Conservation (phyloP, 768 basidiomycete species). For the Boletus barrowsii region DNA sequence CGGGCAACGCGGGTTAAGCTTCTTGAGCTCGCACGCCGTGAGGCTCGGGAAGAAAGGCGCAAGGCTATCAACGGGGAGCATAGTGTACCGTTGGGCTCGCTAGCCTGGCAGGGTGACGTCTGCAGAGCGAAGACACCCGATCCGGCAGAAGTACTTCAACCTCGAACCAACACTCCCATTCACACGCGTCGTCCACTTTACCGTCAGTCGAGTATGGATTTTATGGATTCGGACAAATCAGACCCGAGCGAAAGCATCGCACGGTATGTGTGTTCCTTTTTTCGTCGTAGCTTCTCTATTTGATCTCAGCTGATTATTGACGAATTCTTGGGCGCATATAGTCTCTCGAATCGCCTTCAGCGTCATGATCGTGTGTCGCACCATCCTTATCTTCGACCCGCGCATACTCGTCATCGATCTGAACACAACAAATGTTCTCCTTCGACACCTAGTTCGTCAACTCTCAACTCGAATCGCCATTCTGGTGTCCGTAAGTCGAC, state of each 20-base stretch:
- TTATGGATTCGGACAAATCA: constrained; percentile 53
- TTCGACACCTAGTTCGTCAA: constrained; percentile 65
- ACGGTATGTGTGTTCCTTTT: constrained; percentile 46
- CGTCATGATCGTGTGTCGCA: constrained; percentile 58
- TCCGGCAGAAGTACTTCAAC: constrained; percentile 40
- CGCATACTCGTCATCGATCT: constrained; percentile 26
- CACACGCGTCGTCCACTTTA: constrained; percentile 57
- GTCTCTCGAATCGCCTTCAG: constrained; percentile 67
- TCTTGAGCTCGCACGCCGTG: constrained; percentile 68
- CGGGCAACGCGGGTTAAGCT: constrained; percentile 82
- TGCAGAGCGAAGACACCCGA: constrained; percentile 25
- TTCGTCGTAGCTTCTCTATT: background rate
- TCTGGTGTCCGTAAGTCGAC: constrained; percentile 28
- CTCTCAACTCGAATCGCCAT: constrained; percentile 47
- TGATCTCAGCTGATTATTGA: constrained; percentile 8
- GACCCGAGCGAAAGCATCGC: constrained; percentile 50
- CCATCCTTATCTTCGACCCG: constrained; percentile 54
- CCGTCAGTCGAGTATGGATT: constrained; percentile 87
- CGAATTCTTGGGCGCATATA: constrained; percentile 28
- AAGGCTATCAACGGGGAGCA: constrained; percentile 49
- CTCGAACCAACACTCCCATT: constrained; percentile 46
- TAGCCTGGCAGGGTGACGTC: constrained; percentile 7
- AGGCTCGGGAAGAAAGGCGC: constrained; percentile 52
- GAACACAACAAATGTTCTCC: constrained; percentile 30
- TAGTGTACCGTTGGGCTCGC: constrained; percentile 17